Base-by-base conservation (phyloP, 2,329 filamentous ascomycete species). In the Pyrenochaeta sp. region DNA sequence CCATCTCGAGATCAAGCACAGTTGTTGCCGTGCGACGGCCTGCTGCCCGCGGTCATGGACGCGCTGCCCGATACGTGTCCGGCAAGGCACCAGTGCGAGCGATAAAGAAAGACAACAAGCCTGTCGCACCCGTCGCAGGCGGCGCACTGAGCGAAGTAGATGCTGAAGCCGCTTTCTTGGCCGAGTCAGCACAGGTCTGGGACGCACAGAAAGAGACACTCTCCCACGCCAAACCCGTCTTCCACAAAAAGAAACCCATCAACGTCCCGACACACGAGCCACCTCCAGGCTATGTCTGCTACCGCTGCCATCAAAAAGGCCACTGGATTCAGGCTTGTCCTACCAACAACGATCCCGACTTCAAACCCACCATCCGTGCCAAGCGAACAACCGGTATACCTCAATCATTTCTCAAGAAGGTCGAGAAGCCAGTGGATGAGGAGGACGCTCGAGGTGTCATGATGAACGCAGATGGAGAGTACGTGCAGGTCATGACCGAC, bases 251-350 rank as follows among this genome's bases (percentile, higher is more conserved):
- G 34, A 94, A 94, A 66, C 81, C 83, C 3, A 79, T 82, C 44
- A 89, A 89, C 54, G 88, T 96, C 19, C 94, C 94, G 3, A 92
- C 96, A 60, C 92, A 96, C 65, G 90, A 94, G 31, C 92, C 94
- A 2, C 94, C 94, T 1, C 88, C 89, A 39, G 92, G 92, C 39
- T 99, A 99, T 72, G 87, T 96, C 50, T 99, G 94, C 75, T 96
- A 96, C 69, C 87, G 94, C 35, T 99, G 94, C 73, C 89, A 91
- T 50, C 88, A 96, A 72, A 96, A 96, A 75, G 94, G 92, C n/a
- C 94, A 99, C 72, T 99, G 93, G 93, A 99, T 99, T 52, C 93
- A 97, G 74, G 84, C 90, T 38, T 99, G 94, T 66, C 94, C 94
- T 6, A 99, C 93, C n/a, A 99, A 99, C 71, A 90, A 96, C 69